These are phyloP conservation scores for Ogataea thermomethanolica DNA, from an alignment of 805 yeast species.

Conservation along the genomic window DNA sequence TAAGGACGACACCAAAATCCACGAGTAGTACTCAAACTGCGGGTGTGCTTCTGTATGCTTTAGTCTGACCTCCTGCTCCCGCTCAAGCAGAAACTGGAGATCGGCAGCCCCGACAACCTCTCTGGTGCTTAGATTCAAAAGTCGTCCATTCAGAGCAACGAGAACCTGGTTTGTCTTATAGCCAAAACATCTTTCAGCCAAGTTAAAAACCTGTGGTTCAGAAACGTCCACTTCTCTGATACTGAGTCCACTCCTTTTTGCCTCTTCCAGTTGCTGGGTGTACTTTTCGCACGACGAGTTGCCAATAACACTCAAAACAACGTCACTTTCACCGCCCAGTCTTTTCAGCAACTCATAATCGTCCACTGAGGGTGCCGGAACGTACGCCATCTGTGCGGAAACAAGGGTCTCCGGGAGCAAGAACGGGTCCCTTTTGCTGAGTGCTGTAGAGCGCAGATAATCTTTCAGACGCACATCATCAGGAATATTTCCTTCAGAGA, in stretches of 20 bases:
- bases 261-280: slow-evolving; percentile 42
- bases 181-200: neutral
- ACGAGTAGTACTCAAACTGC: slow-evolving; percentile 25
- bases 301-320: slow-evolving; percentile 54
- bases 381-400: slow-evolving; percentile 17
- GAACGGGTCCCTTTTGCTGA: slow-evolving; percentile 42
- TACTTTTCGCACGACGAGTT: slow-evolving; percentile 41
- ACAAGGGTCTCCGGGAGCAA: slow-evolving; percentile 48
- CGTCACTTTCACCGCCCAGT: slow-evolving; percentile 1
- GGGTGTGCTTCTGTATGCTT: slow-evolving; percentile 13
- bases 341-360: slow-evolving; percentile 1
- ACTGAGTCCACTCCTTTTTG: slow-evolving; percentile 22
- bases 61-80: slow-evolving; percentile 48
- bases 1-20: slow-evolving; percentile 22
- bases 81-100: slow-evolving; percentile 27
- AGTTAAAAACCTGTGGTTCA: slow-evolving; percentile 1
- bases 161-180: neutral
- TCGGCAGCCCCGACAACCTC: neutral
- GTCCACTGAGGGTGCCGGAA: slow-evolving; percentile 9
- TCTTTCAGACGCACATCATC: slow-evolving; percentile 33
- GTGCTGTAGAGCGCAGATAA: slow-evolving; percentile 41
- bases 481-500: slow-evolving; percentile 29
- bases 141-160: slow-evolving; percentile 4
- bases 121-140: neutral
- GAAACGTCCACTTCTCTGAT: slow-evolving; percentile 16